Base-by-base conservation (phyloP, 2,329 filamentous ascomycete species). In the Trichoderma koningiopsis region DNA sequence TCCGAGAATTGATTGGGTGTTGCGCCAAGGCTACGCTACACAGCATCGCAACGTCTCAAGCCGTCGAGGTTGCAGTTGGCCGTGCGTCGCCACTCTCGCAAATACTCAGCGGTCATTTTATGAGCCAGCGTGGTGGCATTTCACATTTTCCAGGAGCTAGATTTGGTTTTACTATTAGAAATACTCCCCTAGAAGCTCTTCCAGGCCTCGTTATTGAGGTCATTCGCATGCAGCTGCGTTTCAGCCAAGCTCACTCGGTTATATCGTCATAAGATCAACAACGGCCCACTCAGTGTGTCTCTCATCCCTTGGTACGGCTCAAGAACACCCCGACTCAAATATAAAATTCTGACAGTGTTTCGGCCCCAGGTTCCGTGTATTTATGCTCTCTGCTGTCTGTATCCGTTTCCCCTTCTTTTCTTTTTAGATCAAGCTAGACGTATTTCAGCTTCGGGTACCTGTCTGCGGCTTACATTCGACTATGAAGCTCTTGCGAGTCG, bases 401-500 rank as follows among this genome's bases (percentile, higher is more conserved):
- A 40, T 37, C 29, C 24, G 14, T n/a, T 24, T 10, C 47, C 24
- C 43, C 29, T n/a, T 19, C 24, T 10, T 52, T 22, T 33, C 47
- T 64, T 53, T 64, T 53, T 24, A 35, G 27, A 60, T 55, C 24
- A 14, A 5, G 5, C 7, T 33, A 19, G 22, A 19, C 53, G 4
- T 65, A 2, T 27, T 59, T 16, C 14, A 29, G 14, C 40, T 10
- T n/a, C 11, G 7, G n/a, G 55, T 22, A 66, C 6, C 33, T 57
- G 29, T 49, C 22, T 31, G 24, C 6, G 47, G 55, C 22, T 35
- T 65, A 61, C 31, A 43, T 53, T 43, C 47, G 27, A 65, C 40
- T 24, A 74, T 75, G 74, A 73, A 72, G 70, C 70, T 75, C 24
- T 29, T 72, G 10, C 69, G 71, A 58, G 71, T 73, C 40, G 72